Conservation (phyloP, 257 asterid genomes). For the Scutellaria galericulata region DNA sequence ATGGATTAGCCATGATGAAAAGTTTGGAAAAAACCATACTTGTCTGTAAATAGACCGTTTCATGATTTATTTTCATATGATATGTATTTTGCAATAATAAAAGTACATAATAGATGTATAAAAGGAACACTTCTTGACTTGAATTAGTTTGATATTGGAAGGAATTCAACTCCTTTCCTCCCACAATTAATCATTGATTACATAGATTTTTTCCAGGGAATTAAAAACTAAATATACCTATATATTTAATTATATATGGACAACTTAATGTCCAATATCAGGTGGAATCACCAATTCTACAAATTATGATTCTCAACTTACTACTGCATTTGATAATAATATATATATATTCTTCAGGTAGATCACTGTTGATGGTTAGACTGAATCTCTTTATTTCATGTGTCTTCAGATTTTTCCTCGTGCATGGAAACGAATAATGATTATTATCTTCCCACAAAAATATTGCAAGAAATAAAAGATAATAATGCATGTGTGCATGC, state of each 20-base stretch:
- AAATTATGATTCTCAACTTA: constrained; percentile 34
- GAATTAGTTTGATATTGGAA: neutral
- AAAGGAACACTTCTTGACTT: neutral
- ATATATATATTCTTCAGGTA: constrained; percentile 14
- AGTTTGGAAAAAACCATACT: no score
- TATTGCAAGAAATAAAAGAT: neutral
- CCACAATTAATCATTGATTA: constrained; percentile 24
- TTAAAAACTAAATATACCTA: neutral
- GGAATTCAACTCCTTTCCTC: constrained; percentile 43
- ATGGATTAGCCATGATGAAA: no score
- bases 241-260: constrained; percentile 13
- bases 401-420: constrained; percentile 28
- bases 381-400: constrained; percentile 26
- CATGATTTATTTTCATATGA: no score
- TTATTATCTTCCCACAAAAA: neutral
- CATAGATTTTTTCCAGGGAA: constrained; percentile 1
- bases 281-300: constrained; percentile 24
- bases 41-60: no score
- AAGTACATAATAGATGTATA: neutral
- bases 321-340: neutral
- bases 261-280: constrained; percentile 22
- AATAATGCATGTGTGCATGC: neutral
- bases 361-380: constrained; percentile 7
- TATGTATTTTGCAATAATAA: no score
- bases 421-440: constrained; percentile 28